These are phyloP conservation scores for Choanephora cucurbitarum DNA, from an alignment of 371 early-diverging fungal genomes.

Conservation along the genomic window DNA sequence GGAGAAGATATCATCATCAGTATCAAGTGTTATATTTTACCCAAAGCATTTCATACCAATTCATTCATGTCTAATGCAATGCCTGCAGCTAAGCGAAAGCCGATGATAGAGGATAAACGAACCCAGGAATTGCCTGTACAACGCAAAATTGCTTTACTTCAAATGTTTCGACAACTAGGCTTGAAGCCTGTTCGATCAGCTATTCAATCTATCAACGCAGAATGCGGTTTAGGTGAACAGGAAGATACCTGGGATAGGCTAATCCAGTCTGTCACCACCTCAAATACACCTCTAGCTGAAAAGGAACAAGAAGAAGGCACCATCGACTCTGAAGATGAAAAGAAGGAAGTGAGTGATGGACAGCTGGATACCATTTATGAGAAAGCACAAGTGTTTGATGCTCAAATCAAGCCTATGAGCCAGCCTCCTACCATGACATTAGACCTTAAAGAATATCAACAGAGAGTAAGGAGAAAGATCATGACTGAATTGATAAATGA, in stretches of 20 bases:
- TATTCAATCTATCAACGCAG: conserved; percentile 28
- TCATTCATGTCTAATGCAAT: background rate
- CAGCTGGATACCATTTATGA: conserved; percentile 65
- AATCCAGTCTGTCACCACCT: conserved; percentile 19
- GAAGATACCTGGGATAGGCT: conserved; percentile 32
- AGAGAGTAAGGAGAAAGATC: conserved; percentile 47
- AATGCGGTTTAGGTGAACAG: conserved; percentile 10
- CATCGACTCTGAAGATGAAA: conserved; percentile 33
- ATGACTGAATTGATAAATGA: too few relatives aligned
- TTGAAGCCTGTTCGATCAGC: conserved; percentile 43
- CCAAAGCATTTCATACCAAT: conserved; percentile 28
- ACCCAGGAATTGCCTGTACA: conserved; percentile 27
- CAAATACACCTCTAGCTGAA: background rate
- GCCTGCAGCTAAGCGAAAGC: background rate
- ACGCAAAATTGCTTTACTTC: conserved; percentile 48
- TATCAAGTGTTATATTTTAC: conserved; percentile 44
- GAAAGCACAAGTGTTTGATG: conserved; percentile 60
- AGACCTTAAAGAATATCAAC: conserved; percentile 65
- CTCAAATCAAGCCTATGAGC: conserved; percentile 52
- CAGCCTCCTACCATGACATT: conserved; percentile 52
- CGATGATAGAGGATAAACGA: conserved; percentile 14
- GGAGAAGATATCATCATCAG: conserved; percentile 57
- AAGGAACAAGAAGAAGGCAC: conserved; percentile 14
- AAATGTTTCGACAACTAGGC: conserved; percentile 42
- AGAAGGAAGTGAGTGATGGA: conserved; percentile 56